These are phyloP conservation scores for Ogataea glucozyma DNA, from an alignment of 805 yeast genomes.

Conservation along the genomic window DNA sequence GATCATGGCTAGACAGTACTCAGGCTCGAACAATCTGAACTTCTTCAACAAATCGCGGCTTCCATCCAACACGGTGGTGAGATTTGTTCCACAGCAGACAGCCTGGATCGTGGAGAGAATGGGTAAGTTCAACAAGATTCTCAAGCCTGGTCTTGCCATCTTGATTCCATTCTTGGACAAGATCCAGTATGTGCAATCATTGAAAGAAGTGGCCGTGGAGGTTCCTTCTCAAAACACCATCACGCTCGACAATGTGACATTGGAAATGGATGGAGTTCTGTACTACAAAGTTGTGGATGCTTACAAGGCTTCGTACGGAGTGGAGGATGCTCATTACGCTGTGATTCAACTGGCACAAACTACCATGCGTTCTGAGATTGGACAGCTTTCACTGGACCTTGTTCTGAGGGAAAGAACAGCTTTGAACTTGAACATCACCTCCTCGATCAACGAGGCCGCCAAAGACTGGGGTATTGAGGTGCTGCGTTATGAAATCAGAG, in stretches of 20 bases:
- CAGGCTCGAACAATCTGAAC: constrained; percentile 23
- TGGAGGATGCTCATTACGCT: constrained; percentile 85
- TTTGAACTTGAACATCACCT: constrained; percentile 70
- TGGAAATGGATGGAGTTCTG: constrained; percentile 82
- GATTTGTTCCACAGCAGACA: constrained; percentile 87
- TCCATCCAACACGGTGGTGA: constrained; percentile 73
- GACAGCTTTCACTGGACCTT: constrained; percentile 75
- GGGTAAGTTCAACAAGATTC: constrained; percentile 74
- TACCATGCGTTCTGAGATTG: constrained; percentile 87
- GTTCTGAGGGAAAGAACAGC: constrained; percentile 76
- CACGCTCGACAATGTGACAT: constrained; percentile 81
- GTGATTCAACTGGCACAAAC: constrained; percentile 85
- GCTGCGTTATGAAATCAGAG: constrained; percentile 82
- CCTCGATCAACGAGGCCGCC: constrained; percentile 83
- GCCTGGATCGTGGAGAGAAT: constrained; percentile 91
- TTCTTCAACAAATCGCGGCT: constrained; percentile 39
- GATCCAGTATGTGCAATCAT: constrained; percentile 77
- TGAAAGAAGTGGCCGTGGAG: constrained; percentile 84
- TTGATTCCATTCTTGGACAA: constrained; percentile 72
- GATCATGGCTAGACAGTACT: constrained; percentile 9
- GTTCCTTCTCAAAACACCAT: constrained; percentile 83
- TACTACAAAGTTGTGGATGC: constrained; percentile 79
- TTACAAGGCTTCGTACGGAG: constrained; percentile 84
- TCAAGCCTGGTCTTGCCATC: constrained; percentile 77
- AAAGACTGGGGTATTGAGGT: constrained; percentile 84